Base-by-base conservation (phyloP, 2,329 filamentous ascomycete genomes). In the Fusarium sterilihyphosum region DNA sequence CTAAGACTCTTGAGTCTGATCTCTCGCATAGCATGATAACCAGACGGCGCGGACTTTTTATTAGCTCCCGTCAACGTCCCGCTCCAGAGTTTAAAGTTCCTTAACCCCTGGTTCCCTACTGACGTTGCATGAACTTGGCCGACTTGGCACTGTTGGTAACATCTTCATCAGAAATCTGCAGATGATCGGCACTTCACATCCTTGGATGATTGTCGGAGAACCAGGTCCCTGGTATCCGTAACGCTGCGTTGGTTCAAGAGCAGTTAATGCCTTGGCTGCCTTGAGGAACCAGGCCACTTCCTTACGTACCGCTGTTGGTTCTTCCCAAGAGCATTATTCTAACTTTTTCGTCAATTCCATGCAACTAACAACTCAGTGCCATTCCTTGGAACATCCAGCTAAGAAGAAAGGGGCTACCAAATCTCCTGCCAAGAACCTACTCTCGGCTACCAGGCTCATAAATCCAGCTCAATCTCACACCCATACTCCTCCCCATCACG, bases 361-460 rank as follows among this genome's bases (percentile, higher is more conserved):
- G 24, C 35, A 17, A 3, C n/a, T 9, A 20, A 4, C 3, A 53
- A 12, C n/a, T 26, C 33, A 2, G 5, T 26, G 0, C 2, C 2
- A 18, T 40, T 13, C 20, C 4, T 29, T 38, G 3, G 33, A 35
- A 35, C 33, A 35, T 2, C 3, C 24, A 26, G 20, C 24, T 40
- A 18, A 40, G 11, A 40, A 40, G 13, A n/a, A 29, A 54, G 18
- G 14, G 50, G 33, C 11, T 7, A 13, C 24, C 14, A 16, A 54
- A 38, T 5, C 35, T 18, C 24, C 14, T 8, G 24, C 14, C 37
- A 26, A 40, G 22, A 54, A 40, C 24, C 35, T 24, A 46, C 40
- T 46, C 13, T 46, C 54, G 54, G 54, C 52, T 35, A 35, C 17
- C 22, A 58, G 24, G 52, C 52, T 50, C 58, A 61, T 54, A 54